Base-by-base conservation (phyloP, 2,329 filamentous ascomycete species). In the Thelonectria rubi region DNA sequence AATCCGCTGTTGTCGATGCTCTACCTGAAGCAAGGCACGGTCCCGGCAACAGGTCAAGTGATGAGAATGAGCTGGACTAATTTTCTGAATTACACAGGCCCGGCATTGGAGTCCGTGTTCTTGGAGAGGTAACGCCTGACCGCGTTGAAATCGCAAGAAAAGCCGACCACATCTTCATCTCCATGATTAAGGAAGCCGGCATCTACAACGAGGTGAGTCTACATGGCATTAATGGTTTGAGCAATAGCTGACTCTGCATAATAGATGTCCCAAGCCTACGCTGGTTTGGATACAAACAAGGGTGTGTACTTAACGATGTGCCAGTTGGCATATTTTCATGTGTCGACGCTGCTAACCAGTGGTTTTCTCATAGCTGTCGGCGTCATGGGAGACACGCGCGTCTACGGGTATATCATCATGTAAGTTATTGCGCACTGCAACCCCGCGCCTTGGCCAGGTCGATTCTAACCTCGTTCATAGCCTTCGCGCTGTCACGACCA, bases 81-180 rank as follows among this genome's bases (percentile, higher is more conserved):
- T 2, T 8, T 30, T 8, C 4, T 24, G 26, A 30, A 30, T 30
- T 24, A 24, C 26, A 8, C 26, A 30, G 26, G 17, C 34, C 47
- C 3, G 59, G 59, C 11, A 58, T 62, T 46, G 59, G 49, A 32
- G 50, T 62, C 37, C 21, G 49, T 11, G 50, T 58, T 62, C 81
- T 97, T 1, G 94, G 94, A 37, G 93, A 96, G 69, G 89, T 97
- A 14, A 97, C 92, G 1, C 84, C 83, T 2, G 91, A 94, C 74
- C 86, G 90, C 43, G 90, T 97, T 15, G 86, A 87, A 57, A 95
- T 97, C 65, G 92, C 88, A 2, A 81, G 91, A n/a, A 82, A 91
- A 74, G 91, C 91, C 1, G 92, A 94, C 71, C 74, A 87, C 72
- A 94, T 94, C 72, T 94, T 91, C 79, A 93, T 94, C 68, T 83